Conservation (phyloP, 768 basidiomycete genomes). For the Fomitopsis pulvina region DNA sequence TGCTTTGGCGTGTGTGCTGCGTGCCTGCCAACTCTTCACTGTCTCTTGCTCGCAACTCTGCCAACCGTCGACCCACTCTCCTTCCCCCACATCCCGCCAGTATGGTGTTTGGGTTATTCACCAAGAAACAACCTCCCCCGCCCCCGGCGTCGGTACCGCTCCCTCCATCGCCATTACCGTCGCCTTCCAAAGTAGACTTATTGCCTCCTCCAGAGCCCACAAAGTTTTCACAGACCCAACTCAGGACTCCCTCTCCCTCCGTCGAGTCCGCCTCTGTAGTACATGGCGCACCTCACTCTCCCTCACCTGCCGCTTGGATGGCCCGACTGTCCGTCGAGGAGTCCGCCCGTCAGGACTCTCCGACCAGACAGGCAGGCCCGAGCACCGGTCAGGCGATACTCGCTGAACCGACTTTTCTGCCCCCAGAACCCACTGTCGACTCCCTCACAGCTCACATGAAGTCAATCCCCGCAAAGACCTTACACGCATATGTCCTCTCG, state of each 20-base stretch:
- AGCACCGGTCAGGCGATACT: constrained; percentile 26
- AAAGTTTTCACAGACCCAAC: constrained; percentile 25
- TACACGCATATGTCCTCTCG: constrained; percentile 55
- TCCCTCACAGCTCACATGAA: constrained; percentile 45
- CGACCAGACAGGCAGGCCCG: constrained; percentile 15
- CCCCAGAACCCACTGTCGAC: constrained; percentile 27
- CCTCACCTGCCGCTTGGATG: constrained; percentile 18
- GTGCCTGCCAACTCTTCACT: background rate
- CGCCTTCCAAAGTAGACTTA: constrained; percentile 1
- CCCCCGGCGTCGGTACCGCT: constrained; percentile 10
- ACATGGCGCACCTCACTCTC: constrained; percentile 16
- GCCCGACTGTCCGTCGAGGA: constrained; percentile 24
- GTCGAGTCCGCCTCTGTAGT: constrained; percentile 24
- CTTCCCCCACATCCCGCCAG: constrained; percentile 2
- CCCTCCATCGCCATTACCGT: constrained; percentile 12
- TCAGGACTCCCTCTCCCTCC: constrained; percentile 51
- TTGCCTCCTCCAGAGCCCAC: constrained; percentile 4
- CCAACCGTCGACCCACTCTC: background rate
- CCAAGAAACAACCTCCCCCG: constrained; percentile 10
- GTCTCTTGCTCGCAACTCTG: background rate
- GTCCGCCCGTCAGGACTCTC: constrained; percentile 28
- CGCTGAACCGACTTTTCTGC: constrained; percentile 16
- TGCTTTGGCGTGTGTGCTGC: background rate
- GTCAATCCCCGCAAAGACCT: constrained; percentile 58
- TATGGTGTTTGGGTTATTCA: constrained; percentile 26